Evolutionary conservation across 352 stramenopile species (phyloP), one percentile per base, ranked within the genome.

Genomic region (Phytophthora constricta): DNA sequence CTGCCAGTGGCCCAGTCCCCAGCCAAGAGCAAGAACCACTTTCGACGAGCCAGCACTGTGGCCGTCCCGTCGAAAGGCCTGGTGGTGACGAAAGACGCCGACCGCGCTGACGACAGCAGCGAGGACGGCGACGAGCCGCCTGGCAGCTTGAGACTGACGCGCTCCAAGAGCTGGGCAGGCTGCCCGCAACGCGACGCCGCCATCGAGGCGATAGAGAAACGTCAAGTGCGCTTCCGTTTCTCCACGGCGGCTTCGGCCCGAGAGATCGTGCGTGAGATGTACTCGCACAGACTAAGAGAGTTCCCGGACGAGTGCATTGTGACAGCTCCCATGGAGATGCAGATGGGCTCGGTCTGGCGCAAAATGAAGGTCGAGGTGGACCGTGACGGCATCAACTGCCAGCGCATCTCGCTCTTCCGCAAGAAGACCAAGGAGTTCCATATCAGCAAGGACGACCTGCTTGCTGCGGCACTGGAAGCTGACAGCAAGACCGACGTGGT

Each of bases 251-350:
- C 72, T 45, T 87, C 77, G 4, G 81, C 69, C 37, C 83, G 82
- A 17, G 85, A 90, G 27, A 79, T 74, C 10, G 82, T 91, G 52
- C 82, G 85, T 25, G 80, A 91, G 66, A 91, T 91, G 81, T 77
- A 93, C 59, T 82, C 81, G 19, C 79, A 79, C 53, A 61, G 78
- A 1, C 43, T 91, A 47, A 68, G 74, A 17, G 79, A 90, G 51
- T 91, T 91, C 58, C 85, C 85, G 0, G 58, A 65, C 10, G 70
- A 87, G 54, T 84, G 74, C 54, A 31, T 68, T 14, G 60, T 76
- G 34, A 66, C 57, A 25, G 50, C 72, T 11, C 23, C 66, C 4
- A 79, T 79, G 33, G 53, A 82, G 33, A 76, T 89, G 47, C 73
- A 84, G 43, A 33, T 87, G 1, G 79, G 79, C 13, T 73, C 73